Evolutionary conservation across 1,284 basidiomycete genomes (phyloP).

Genomic region (Rhodotorula glutinis): DNA sequence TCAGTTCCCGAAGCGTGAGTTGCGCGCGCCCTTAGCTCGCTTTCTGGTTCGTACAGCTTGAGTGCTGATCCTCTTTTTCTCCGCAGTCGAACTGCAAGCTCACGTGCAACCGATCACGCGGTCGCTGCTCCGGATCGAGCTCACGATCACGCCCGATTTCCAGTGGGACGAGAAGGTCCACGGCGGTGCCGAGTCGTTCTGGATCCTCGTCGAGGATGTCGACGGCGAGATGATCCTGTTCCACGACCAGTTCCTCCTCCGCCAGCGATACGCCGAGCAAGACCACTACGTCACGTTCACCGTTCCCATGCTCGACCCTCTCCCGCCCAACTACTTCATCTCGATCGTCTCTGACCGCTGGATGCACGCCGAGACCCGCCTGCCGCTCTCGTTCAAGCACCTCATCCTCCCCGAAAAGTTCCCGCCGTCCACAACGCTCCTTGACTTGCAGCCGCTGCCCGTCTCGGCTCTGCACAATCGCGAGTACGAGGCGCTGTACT

Average conservation of each 20-base stretch:
- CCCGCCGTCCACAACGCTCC: conserved; percentile 83
- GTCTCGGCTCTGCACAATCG: conserved; percentile 86
- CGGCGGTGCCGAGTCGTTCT: conserved; percentile 80
- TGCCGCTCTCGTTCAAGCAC: conserved; percentile 97
- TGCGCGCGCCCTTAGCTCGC: conserved; percentile 52
- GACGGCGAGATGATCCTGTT: conserved; percentile 94
- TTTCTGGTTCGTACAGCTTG: neutral
- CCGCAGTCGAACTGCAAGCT: conserved; percentile 61
- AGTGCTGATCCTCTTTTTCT: neutral
- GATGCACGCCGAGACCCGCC: conserved; percentile 88
- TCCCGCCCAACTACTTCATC: conserved; percentile 97
- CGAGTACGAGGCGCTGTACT: conserved; percentile 83
- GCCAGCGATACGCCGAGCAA: conserved; percentile 72
- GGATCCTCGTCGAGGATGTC: conserved; percentile 92
- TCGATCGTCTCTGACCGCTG: conserved; percentile 92
- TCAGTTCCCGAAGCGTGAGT: conserved; percentile 80
- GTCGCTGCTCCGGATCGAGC: conserved; percentile 78
- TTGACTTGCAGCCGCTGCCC: conserved; percentile 88
- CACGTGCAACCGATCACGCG: conserved; percentile 92
- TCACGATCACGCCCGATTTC: conserved; percentile 93
- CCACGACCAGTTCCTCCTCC: conserved; percentile 87
- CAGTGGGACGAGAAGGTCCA: conserved; percentile 95
- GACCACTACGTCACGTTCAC: conserved; percentile 93
- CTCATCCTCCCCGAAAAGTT: conserved; percentile 96
- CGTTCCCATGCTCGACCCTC: conserved; percentile 92